Percentiles rank a stretch among this genome's conserved stretches.
These are phyloP conservation scores for Heteromeles arbutifolia DNA, from an alignment of 306 rosid genomes.

Conservation along the genomic window DNA sequence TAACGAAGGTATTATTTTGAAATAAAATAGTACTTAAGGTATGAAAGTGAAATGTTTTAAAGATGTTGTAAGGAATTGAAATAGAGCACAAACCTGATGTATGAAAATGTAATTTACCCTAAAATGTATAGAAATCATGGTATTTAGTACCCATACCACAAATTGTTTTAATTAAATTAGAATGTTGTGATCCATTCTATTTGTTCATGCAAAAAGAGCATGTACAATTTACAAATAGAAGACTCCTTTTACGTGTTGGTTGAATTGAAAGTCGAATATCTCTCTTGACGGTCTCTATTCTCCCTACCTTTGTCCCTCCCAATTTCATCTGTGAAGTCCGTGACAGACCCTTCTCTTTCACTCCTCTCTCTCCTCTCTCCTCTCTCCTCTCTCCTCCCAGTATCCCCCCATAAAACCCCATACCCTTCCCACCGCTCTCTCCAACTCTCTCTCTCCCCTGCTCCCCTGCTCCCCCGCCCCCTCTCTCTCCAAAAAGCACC, in stretches of 20 bases:
- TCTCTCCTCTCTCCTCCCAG: not conserved
- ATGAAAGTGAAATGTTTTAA: no score
- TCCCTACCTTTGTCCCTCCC: not conserved
- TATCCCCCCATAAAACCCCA: not conserved
- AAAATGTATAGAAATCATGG: no score
- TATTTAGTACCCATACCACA: no score
- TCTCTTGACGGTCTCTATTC: not conserved
- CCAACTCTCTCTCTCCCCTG: not conserved
- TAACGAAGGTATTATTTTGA: no score
- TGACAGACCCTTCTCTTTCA: not conserved
- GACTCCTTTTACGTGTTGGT: not conserved
- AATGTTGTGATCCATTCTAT: not conserved
- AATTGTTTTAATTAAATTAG: no score
- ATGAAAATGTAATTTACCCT: no score
- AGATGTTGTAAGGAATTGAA: no score
- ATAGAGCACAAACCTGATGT: no score
- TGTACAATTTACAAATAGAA: not conserved
- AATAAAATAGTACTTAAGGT: no score
- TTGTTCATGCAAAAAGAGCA: not conserved
- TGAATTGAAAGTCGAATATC: not conserved
- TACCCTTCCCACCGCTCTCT: not conserved
- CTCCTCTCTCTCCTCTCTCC: not conserved
- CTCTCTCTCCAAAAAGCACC: not conserved
- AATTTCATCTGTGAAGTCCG: not conserved
- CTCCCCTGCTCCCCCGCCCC: no score